Base-by-base conservation (phyloP, 768 basidiomycete genomes). In the Suillus placidus region DNA sequence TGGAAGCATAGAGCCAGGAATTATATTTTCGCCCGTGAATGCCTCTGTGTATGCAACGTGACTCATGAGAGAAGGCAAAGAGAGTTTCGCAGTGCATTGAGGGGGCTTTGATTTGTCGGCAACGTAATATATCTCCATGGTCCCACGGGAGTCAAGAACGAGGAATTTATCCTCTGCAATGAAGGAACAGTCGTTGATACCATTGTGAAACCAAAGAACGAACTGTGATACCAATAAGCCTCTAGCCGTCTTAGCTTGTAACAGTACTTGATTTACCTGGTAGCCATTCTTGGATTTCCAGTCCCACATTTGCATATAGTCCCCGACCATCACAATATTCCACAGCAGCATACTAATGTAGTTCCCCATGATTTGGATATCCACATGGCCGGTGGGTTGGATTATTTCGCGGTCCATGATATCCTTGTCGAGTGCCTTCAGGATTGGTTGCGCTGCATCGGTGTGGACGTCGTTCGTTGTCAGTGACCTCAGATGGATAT, bases 121-220 rank as follows among this genome's bases (percentile, higher is more conserved):
- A 40, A 87, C 85, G 1, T 74, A 78, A 68, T 82, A 86, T n/a
- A 85, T 81, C 67, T 84, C 84, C 63, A 86, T 82, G 64, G 74
- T 74, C 0, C 85, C 86, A 13, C 76, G 75, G 6, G 83, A 83
- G 4, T 80, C 77, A 26, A 84, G 83, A 26, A 86, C 72, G 49
- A 87, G 79, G 63, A 85, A 84, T 0, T 81, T 76, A 38, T 80
- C 73, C 23, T 78, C 74, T 1, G 82, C 80, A 26, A 86, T 73
- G 66, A 87, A 85, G 0, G 81, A 83, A 64, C 86, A 86, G 64
- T 87, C 86, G 67, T 86, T 84, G 49, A 86, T 85, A 6, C 83
- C 84, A 2, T 79, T 73, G 37, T 70, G 68, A 26, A 80, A 77
- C n/a, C 74, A 72, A 73, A 85, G 74, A 13, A 76, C 70, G 66